Base-by-base conservation (phyloP, 345 rosid genomes). In the Acer yangbiense region DNA sequence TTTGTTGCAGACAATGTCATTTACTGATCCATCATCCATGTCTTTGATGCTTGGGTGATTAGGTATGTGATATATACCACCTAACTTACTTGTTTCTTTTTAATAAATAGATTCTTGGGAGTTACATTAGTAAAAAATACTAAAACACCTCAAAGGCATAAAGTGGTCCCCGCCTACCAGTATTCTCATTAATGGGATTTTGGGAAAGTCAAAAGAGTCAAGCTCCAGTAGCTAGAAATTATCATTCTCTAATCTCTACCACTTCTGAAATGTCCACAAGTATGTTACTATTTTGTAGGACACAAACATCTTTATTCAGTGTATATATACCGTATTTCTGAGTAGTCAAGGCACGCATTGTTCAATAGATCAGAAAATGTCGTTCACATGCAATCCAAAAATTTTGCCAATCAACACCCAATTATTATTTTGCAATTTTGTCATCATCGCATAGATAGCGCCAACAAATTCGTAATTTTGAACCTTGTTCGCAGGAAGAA, bases 61-160 rank as follows among this genome's bases (percentile, higher is more conserved):
- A 57, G 58, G 50, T 18, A 32, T 44, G 50, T 23, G 66, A 81
- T 68, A 77, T 68, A 77, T 77, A 50, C 18, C 68, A 43, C 73
- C 17, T n/a, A 44, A 69, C 23, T 52, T 44, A 29, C 23, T 5
- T 72, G 43, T 43, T 57, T 57, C 43, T 25, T 8, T 21, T 9
- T 7, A 43, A 8, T 7, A 43, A 46, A 9, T 9, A 1, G 50
- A 46, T 46, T 46, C 50, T 46, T 46, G 50, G 39, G 46, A 43
- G 46, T 43, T 43, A 43, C 39, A 35, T 4, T 35, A 35, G 39
- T 35, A 35, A 35, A 35, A 35, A 35, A 4, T 35, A n/a, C 50
- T 23, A 17, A 0, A 2, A 69, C 0, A 23, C 73, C 12, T 4
- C 62, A 17, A 57, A 57, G 11, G 11, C 23, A 11, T 46, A 18